A percentile compares a stretch with the other conserved stretches of the same genome.
Conservation (phyloP, 441 rosid species). For the Euphorbia schlechtendalii region DNA sequence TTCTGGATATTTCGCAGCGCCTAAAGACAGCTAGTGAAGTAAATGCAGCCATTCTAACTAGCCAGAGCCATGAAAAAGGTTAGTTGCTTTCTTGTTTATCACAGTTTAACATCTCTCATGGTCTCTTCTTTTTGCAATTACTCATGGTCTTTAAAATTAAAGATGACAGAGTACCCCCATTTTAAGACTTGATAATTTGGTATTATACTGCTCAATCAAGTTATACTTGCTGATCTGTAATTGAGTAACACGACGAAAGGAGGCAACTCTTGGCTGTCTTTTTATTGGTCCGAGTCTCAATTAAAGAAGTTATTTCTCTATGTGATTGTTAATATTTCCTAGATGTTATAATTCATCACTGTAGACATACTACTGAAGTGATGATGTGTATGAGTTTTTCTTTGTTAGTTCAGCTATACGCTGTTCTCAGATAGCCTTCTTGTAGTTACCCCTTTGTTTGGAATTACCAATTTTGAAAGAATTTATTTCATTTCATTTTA, state of each 20-base stretch:
- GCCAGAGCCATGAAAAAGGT: constrained; percentile 99
- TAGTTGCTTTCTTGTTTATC: neutral
- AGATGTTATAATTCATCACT: neutral
- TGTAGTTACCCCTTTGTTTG: too few relatives aligned
- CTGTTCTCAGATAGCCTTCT: neutral
- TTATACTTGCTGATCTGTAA: neutral
- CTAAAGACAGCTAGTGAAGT: constrained; percentile 91
- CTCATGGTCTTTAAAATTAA: too few relatives aligned
- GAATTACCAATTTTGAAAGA: too few relatives aligned
- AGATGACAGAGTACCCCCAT: neutral
- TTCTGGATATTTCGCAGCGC: constrained; percentile 80
- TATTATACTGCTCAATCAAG: neutral
- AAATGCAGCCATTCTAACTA: constrained; percentile 91
- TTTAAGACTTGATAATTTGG: neutral
- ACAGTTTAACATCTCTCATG: neutral
- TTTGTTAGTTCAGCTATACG: neutral
- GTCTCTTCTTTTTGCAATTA: neutral
- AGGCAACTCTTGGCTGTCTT: neutral
- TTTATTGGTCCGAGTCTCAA: neutral
- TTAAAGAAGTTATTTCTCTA: neutral
- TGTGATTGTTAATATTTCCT: neutral
- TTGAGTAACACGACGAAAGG: neutral
- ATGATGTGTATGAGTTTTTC: neutral
- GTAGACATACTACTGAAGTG: too few relatives aligned
- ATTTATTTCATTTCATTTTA: too few relatives aligned